Conservation (phyloP, 73 alveolate species). For the Paramecium biaurelia region DNA sequence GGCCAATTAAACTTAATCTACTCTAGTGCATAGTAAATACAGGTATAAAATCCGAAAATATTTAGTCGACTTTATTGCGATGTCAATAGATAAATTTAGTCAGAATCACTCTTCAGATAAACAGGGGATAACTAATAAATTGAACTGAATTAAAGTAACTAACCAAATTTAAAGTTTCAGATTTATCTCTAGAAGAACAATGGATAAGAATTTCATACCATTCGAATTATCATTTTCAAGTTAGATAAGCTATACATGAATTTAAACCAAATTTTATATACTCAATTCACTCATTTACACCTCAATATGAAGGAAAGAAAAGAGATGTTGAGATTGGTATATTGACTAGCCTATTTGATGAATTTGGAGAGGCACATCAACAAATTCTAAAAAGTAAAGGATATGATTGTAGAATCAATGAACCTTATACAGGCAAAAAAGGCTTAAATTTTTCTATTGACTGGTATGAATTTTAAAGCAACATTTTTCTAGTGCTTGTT, state of each 20-base stretch:
- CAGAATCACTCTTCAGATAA: not conserved
- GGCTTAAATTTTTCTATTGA: constrained; percentile 16
- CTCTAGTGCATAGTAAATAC: not conserved
- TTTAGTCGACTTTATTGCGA: not conserved
- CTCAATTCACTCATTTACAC: constrained; percentile 14
- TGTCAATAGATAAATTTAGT: not conserved
- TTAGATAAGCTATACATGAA: not conserved
- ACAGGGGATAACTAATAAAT: not conserved
- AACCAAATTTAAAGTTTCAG: not conserved
- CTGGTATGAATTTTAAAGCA: not conserved
- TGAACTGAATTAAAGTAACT: not conserved
- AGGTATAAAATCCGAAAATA: not conserved
- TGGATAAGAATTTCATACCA: not conserved
- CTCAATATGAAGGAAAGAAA: not conserved
- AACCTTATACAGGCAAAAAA: constrained; percentile 25
- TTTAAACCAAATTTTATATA: not conserved
- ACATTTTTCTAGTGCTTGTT: not conserved
- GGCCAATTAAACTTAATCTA: not conserved
- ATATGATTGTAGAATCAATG: constrained; percentile 1
- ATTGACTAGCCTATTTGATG: not conserved
- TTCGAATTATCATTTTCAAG: not conserved
- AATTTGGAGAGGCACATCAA: constrained; percentile 2
- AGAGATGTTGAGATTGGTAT: constrained; percentile 3
- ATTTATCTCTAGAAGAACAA: not conserved
- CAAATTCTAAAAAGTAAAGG: not conserved